Conservation (phyloP, 176 grass and related monocot genomes). For the Eragrostis nindensis region DNA sequence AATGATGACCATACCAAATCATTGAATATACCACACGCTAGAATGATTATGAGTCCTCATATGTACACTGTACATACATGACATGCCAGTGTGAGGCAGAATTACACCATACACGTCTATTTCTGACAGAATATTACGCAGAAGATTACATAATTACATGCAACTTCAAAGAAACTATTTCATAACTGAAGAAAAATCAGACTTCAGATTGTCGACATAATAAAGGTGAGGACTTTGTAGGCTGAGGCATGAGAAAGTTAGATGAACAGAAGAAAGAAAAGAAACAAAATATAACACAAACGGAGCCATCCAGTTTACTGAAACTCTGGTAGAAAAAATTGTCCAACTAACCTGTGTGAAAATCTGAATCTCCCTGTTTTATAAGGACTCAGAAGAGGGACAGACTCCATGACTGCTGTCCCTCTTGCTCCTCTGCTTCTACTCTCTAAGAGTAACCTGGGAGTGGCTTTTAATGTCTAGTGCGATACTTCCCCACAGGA, state of each 20-base stretch:
- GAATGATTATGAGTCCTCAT: not conserved
- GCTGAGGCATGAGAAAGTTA: not conserved
- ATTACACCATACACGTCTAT: not conserved
- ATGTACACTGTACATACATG: not conserved
- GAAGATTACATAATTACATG: not conserved
- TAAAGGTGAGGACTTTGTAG: not conserved
- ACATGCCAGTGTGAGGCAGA: not conserved
- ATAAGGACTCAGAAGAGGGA: slow-evolving; percentile 43
- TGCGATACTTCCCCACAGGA: not conserved
- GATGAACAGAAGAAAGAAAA: not conserved
- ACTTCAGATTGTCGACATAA: not conserved
- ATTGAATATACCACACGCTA: slow-evolving; percentile 4
- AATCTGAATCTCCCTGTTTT: slow-evolving; percentile 44
- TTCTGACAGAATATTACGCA: not conserved
- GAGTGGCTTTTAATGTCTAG: slow-evolving; percentile 11
- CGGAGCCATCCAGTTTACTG: slow-evolving; percentile 6
- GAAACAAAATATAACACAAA: slow-evolving; percentile 1
- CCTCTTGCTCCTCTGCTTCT: not conserved
- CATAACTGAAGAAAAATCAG: not conserved
- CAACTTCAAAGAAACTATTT: slow-evolving; percentile 14
- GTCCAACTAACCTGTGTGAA: slow-evolving; percentile 45
- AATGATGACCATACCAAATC: not conserved
- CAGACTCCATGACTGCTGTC: slow-evolving; percentile 22
- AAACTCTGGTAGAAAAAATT: not conserved
- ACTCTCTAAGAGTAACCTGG: slow-evolving; percentile 14